A percentile compares a stretch with the other conserved stretches of the same genome.
Evolutionary conservation across 2,329 filamentous ascomycete species (phyloP).

Genomic region (Pyricularia sp.): DNA sequence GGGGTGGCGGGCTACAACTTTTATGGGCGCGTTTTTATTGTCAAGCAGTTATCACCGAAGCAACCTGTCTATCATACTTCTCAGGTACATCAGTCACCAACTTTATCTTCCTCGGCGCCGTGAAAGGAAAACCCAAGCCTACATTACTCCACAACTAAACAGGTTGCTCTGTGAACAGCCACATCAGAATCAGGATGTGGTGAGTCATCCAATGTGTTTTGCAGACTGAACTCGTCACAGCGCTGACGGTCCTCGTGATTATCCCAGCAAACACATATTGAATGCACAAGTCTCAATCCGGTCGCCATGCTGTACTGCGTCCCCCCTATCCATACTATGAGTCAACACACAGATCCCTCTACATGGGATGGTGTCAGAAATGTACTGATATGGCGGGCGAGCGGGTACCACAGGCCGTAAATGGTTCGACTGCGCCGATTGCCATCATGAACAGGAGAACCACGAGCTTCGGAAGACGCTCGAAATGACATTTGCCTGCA

Average conservation of each 20-base stretch:
- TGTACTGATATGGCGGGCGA: background rate
- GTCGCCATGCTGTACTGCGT: constrained; percentile 73
- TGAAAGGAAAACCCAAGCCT: background rate
- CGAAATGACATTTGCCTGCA: constrained; percentile 95
- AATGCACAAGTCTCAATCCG: constrained; percentile 97
- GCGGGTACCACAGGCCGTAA: constrained; percentile 57
- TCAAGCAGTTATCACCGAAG: background rate
- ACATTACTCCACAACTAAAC: background rate
- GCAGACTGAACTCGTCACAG: background rate
- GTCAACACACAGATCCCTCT: background rate
- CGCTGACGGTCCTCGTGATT: constrained; percentile 3
- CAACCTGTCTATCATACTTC: background rate
- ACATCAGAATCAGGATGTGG: constrained; percentile 15
- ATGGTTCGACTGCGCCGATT: constrained; percentile 98
- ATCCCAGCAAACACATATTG: constrained; percentile 85
- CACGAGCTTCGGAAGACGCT: constrained; percentile 68
- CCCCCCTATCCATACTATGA: background rate
- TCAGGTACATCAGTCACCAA: background rate
- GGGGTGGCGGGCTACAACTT: background rate
- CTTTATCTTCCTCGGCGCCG: background rate
- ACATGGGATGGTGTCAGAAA: background rate
- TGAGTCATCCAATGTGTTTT: constrained; percentile 8
- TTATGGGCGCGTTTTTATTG: background rate
- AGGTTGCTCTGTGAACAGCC: background rate
- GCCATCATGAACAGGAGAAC: constrained; percentile 71